phyloP scores from a whole-genome alignment of 257 asterid genomes.

The Haberlea rhodopensis region DNA sequence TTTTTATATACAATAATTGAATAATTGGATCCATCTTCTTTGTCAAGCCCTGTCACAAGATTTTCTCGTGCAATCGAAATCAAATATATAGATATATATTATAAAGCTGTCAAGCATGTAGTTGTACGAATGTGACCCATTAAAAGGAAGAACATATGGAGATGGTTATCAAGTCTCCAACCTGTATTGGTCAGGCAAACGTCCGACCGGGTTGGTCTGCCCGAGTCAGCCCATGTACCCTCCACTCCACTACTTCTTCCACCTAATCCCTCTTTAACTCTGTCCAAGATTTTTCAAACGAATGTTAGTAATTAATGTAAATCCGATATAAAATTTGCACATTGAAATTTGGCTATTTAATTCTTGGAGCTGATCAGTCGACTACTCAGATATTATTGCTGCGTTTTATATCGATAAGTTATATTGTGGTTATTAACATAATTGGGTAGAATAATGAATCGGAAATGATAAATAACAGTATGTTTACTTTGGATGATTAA shows the following conservation, averaged over 20 bases:
- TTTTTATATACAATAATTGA: no score
- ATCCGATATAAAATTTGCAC: no score
- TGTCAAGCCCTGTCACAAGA: slow-evolving; percentile 23
- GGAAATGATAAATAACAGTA: no score
- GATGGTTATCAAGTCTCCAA: slow-evolving; percentile 40
- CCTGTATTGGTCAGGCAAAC: slow-evolving; percentile 52
- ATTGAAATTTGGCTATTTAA: no score
- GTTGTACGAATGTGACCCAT: slow-evolving; percentile 30
- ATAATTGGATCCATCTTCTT: not conserved
- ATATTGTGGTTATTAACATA: no score
- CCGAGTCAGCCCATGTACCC: slow-evolving; percentile 33
- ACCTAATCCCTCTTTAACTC: slow-evolving; percentile 11
- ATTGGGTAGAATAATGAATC: no score
- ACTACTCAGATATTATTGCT: no score
- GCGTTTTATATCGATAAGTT: no score
- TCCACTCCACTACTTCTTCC: slow-evolving; percentile 11
- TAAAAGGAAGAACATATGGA: slow-evolving; percentile 36
- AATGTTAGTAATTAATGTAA: no score
- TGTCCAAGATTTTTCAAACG: not conserved
- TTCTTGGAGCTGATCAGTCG: no score
- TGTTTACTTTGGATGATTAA: no score
- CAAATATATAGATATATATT: not conserved
- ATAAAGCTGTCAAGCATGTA: slow-evolving; percentile 41
- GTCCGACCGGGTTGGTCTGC: slow-evolving; percentile 49
- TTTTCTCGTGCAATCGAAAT: slow-evolving; percentile 45